Base-by-base conservation (phyloP, 2,329 filamentous ascomycete genomes). In the Tetracladium maxilliforme region DNA sequence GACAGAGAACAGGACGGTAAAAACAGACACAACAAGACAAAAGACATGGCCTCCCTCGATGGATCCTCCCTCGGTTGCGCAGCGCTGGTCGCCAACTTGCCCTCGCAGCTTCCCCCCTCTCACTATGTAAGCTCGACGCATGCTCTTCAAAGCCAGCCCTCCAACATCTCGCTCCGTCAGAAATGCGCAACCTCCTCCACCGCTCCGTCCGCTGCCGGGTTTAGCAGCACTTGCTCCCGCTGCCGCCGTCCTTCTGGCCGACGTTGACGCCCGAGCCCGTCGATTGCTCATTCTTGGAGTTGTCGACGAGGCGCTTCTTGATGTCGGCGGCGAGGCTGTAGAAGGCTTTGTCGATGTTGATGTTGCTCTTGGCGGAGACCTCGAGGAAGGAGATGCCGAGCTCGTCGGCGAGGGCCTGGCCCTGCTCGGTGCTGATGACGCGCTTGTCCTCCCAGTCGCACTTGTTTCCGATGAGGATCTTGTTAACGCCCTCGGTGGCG, bases 361-460 rank as follows among this genome's bases (percentile, higher is more conserved):
- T 94, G 62, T 95, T 95, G 62, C 81, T 87, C 69, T 98, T 98
- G 37, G 90, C 90, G 11, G 83, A 92, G 34, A 98, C 90, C 54
- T 98, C 90, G 50, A 98, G 79, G 66, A 98, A 98, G 12, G 90
- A 87, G 37, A 98, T 92, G 45, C 86, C 84, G 32, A 98, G 75
- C 56, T 95, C 90, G 56, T 93, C 80, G 31, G 90, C 90, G 29
- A 98, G 70, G 37, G 77, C 76, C 54, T 98, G 86, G 41, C 90
- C 90, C 47, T 84, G 78, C 52, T 94, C 86, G 31, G 80, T 92
- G 24, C 82, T 84, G 21, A 98, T 80, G 28, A 81, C 84, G 40
- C 90, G 78, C 68, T 95, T 95, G 60, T 98, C 90, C 56, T 95
- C 90, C 90, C 90, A 95, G 57, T 98, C 90, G 60, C 90, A 98